These are phyloP conservation scores for Castanea crenata DNA, from an alignment of 306 rosid genomes.

Conservation along the genomic window DNA sequence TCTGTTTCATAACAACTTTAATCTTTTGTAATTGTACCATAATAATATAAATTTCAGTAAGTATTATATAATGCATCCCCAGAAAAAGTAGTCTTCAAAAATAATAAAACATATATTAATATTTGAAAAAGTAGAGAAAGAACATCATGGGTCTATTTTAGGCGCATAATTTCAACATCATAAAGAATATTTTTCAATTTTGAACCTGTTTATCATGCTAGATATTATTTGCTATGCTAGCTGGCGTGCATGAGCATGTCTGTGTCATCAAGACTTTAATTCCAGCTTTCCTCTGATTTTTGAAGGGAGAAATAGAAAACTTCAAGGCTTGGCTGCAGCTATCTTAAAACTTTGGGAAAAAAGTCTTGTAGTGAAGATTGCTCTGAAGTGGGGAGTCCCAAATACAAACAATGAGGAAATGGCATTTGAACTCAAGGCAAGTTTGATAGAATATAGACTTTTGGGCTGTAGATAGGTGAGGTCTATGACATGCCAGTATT, in stretches of 20 bases:
- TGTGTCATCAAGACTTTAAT: conserved; percentile 18
- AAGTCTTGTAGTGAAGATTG: conserved; percentile 72
- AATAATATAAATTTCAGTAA: neutral
- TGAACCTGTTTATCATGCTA: neutral
- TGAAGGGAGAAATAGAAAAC: conserved; percentile 80
- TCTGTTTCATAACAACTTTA: neutral
- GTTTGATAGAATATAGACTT: conserved; percentile 28
- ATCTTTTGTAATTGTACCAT: neutral
- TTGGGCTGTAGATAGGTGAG: neutral
- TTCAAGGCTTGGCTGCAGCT: conserved; percentile 82
- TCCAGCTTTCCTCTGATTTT: conserved; percentile 13
- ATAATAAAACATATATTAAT: neutral
- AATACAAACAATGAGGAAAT: conserved; percentile 70
- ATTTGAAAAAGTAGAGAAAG: neutral
- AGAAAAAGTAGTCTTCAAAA: neutral
- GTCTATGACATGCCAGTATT: conserved; percentile 16
- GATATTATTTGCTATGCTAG: neutral
- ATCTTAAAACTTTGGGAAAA: conserved; percentile 85
- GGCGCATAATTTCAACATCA: neutral
- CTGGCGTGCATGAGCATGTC: conserved; percentile 7
- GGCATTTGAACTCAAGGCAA: conserved; percentile 84
- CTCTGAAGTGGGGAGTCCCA: conserved; percentile 69
- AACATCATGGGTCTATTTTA: neutral
- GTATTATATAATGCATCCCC: neutral
- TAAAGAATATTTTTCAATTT: neutral